A percentile compares a stretch with the other conserved stretches of the same genome.
phyloP scores from a whole-genome alignment of 192 early-diverging fungal genomes.

The Glomus cerebriforme region DNA sequence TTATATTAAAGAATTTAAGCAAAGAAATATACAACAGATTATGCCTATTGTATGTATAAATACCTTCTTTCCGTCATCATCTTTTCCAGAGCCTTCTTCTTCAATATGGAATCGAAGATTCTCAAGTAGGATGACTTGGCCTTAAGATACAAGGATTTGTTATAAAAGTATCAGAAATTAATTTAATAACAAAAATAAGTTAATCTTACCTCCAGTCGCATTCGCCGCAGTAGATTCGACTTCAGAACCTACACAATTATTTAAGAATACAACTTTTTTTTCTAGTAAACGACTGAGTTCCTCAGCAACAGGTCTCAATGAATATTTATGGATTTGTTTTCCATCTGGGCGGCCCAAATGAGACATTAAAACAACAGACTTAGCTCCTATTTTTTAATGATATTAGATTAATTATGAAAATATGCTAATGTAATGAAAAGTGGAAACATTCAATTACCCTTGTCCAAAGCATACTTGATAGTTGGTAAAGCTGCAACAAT shows the following conservation, averaged over 20 bases:
- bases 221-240: conserved; percentile 78
- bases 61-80: conserved; percentile 82
- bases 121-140: conserved; percentile 88
- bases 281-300: conserved; percentile 78
- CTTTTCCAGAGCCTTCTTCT: conserved; percentile 95
- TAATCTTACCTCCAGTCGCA: conserved; percentile 55
- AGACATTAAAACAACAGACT: conserved; percentile 91
- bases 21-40: not conserved
- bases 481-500: conserved; percentile 94
- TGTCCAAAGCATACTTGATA: conserved; percentile 85
- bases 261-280: conserved; percentile 86
- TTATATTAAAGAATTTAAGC: not conserved
- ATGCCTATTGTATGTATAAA: not conserved
- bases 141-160: not conserved
- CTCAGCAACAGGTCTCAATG: conserved; percentile 86
- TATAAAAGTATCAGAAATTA: not conserved
- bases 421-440: not conserved
- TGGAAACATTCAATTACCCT: conserved; percentile 55
- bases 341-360: conserved; percentile 98
- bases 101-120: conserved; percentile 98
- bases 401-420: not conserved
- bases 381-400: conserved; percentile 60
- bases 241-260: conserved; percentile 90
- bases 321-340: conserved; percentile 83
- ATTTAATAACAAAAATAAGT: not conserved